phyloP scores from a whole-genome alignment of 208 protist species.

The Trypanosoma theileri region DNA sequence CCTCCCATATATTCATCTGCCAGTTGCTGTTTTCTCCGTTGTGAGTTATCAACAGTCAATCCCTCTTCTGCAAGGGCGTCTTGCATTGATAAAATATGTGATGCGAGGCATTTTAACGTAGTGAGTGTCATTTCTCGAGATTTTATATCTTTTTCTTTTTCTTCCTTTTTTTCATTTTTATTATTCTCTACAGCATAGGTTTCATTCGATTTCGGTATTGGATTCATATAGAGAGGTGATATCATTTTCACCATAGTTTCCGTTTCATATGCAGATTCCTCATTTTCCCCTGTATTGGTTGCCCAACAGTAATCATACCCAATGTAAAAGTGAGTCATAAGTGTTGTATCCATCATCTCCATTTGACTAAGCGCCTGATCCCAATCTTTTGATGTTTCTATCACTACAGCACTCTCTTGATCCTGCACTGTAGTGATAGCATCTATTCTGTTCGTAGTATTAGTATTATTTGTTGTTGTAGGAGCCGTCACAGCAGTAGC shows the following conservation, averaged over 20 bases:
- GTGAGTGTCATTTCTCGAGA: neutral
- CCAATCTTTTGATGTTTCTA: slow-evolving; percentile 21
- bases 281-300: neutral
- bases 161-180: neutral
- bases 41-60: neutral
- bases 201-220: neutral
- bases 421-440: neutral
- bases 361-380: slow-evolving; percentile 10
- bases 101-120: slow-evolving; percentile 20
- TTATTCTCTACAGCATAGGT: neutral
- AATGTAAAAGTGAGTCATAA: slow-evolving; percentile 15
- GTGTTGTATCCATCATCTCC: slow-evolving; percentile 13
- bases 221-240: slow-evolving; percentile 13
- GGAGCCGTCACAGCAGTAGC: no score
- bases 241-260: slow-evolving; percentile 25
- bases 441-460: no score
- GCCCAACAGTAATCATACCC: neutral
- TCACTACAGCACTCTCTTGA: neutral
- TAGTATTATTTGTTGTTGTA: no score
- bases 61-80: slow-evolving; percentile 8
- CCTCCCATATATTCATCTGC: neutral
- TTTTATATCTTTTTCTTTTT: neutral
- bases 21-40: neutral
- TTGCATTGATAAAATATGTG: slow-evolving; percentile 20
- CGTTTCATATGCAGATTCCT: neutral